Percentiles rank a stretch among this genome's conserved stretches.
phyloP scores from a whole-genome alignment of 208 protist genomes.

The Histomonas meleagridis region DNA sequence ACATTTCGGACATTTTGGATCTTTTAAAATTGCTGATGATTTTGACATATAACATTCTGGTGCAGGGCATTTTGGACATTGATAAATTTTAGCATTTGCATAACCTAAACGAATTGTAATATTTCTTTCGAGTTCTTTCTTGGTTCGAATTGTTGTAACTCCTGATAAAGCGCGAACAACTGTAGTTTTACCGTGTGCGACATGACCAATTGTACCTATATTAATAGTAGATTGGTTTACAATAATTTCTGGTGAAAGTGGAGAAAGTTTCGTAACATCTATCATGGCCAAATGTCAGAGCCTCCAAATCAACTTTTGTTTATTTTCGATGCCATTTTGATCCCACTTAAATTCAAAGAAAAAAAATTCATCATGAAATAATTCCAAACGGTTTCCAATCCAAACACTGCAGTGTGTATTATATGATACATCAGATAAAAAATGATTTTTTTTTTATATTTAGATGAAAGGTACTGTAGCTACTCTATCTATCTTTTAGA shows the following conservation, averaged over 20 bases:
- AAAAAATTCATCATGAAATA: too few species aligned
- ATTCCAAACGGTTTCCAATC: too few species aligned
- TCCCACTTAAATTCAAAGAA: too few species aligned
- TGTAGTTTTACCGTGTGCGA: constrained; percentile 98
- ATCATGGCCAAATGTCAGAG: too few species aligned
- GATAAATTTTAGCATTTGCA: constrained; percentile 96
- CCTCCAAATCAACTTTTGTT: too few species aligned
- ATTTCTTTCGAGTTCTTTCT: constrained; percentile 93
- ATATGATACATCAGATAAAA: too few species aligned
- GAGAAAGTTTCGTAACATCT: constrained; percentile 62
- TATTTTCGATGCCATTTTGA: too few species aligned
- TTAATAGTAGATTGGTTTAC: constrained; percentile 98
- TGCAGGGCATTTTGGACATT: constrained; percentile 49
- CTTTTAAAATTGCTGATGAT: background rate
- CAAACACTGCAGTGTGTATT: too few species aligned
- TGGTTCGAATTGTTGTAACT: constrained; percentile 86
- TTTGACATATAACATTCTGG: constrained; percentile 43
- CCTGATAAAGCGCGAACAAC: constrained; percentile 93
- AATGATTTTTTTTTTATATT: too few species aligned
- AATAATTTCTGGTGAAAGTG: constrained; percentile 87
- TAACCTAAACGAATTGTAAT: constrained; percentile 99
- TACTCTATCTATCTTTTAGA: too few species aligned
- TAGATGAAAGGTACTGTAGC: too few species aligned
- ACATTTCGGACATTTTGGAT: constrained; percentile 40
- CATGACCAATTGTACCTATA: constrained; percentile 96